Conservation (phyloP, 345 rosid genomes). For the Mercurialis annua region DNA sequence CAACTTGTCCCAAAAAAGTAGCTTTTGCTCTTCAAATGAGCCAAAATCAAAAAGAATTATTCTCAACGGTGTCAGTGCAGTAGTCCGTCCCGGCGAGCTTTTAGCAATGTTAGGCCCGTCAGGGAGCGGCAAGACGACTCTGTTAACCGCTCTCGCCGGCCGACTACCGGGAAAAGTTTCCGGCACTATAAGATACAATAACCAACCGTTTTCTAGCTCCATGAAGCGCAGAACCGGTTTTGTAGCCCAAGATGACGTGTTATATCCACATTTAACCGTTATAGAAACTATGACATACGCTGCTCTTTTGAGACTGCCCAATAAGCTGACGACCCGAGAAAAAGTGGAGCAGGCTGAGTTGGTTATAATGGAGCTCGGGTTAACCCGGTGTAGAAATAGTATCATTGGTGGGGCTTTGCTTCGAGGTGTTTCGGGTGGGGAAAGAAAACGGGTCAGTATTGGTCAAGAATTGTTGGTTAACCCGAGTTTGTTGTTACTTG, state of each 20-base stretch:
- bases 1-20: conserved; percentile 28
- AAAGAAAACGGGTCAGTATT: conserved; percentile 82
- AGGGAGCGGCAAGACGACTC: conserved; percentile 91
- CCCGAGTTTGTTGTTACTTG: conserved; percentile 79
- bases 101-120: conserved; percentile 97
- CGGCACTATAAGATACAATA: conserved; percentile 66
- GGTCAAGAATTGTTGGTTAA: conserved; percentile 90
- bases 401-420: conserved; percentile 72
- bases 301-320: conserved; percentile 73
- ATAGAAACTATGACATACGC: conserved; percentile 70
- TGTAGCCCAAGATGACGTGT: conserved; percentile 78
- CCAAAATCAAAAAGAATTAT: conserved; percentile 52
- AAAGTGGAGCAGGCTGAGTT: conserved; percentile 65
- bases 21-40: conserved; percentile 35
- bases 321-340: conserved; percentile 49
- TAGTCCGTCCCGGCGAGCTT: conserved; percentile 78
- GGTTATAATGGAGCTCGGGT: conserved; percentile 68
- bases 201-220: conserved; percentile 58
- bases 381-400: conserved; percentile 53
- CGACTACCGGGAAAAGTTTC: conserved; percentile 68
- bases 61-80: conserved; percentile 76
- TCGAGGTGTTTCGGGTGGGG: conserved; percentile 88
- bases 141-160: conserved; percentile 74
- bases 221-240: conserved; percentile 77
- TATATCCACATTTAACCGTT: conserved; percentile 86